phyloP scores from a whole-genome alignment of 2,329 filamentous ascomycete species.

The Nemania abortiva region DNA sequence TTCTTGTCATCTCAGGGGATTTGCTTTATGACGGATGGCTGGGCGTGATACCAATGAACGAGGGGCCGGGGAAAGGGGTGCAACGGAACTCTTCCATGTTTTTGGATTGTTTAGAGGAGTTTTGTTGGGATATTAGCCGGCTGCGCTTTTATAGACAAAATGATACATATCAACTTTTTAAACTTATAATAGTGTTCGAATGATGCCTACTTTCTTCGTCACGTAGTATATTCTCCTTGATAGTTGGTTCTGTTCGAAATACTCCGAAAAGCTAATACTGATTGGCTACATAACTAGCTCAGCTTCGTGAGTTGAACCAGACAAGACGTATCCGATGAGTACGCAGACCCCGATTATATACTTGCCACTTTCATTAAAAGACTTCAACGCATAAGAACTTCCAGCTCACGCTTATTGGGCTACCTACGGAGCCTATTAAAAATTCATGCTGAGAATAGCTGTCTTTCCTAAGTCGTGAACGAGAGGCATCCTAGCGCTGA shows the following conservation, averaged over 20 bases:
- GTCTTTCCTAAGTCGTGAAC: too few relatives aligned
- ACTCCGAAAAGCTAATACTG: too few relatives aligned
- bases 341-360: too few relatives aligned
- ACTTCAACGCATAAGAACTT: background rate
- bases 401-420: background rate
- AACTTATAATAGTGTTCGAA: too few relatives aligned
- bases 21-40: conserved; percentile 15
- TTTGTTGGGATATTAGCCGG: conserved; percentile 3
- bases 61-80: conserved; percentile 8
- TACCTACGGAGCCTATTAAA: background rate
- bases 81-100: conserved; percentile 2
- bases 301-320: too few relatives aligned
- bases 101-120: conserved; percentile 15
- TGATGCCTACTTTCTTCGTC: too few relatives aligned
- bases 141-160: conserved; percentile 27
- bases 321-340: too few relatives aligned
- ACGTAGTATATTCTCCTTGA: too few relatives aligned
- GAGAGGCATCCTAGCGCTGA: too few relatives aligned
- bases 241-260: too few relatives aligned
- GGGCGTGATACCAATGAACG: conserved; percentile 32
- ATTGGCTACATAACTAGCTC: too few relatives aligned
- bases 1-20: background rate
- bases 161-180: background rate
- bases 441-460: too few relatives aligned
- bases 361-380: background rate